phyloP scores from a whole-genome alignment of 192 early-diverging fungal genomes.

The Dimargaris xerosporica region DNA sequence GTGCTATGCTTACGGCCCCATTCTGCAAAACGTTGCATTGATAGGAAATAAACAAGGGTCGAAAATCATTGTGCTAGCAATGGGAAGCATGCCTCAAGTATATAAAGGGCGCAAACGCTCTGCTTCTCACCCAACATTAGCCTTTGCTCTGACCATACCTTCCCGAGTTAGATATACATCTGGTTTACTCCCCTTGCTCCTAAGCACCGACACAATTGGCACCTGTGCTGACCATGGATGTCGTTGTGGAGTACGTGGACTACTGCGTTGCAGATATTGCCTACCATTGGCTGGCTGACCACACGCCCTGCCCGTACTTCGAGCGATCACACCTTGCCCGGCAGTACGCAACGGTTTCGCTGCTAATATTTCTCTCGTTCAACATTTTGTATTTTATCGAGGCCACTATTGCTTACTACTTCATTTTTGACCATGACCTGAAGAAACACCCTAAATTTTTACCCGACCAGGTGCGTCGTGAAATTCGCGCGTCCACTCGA shows the following conservation, averaged over 20 bases:
- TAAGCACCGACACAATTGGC: no score
- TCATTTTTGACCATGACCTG: constrained; percentile 75
- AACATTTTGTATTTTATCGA: constrained; percentile 67
- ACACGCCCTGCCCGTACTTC: constrained; percentile 23
- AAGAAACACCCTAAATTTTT: constrained; percentile 89
- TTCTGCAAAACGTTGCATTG: no score
- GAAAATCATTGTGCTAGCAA: no score
- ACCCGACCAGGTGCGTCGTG: constrained; percentile 68
- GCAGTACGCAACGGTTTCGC: constrained; percentile 52
- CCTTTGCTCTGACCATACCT: no score
- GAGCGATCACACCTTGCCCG: constrained; percentile 50
- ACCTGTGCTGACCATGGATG: constrained; percentile 34
- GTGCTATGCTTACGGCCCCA: no score
- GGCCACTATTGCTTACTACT: constrained; percentile 59
- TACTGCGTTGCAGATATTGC: constrained; percentile 41
- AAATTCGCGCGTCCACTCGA: constrained; percentile 61
- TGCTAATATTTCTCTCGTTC: constrained; percentile 54
- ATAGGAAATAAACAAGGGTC: no score
- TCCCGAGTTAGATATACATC: no score
- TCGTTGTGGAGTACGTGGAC: constrained; percentile 44
- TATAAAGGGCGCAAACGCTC: no score
- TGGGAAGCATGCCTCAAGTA: no score
- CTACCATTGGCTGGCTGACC: constrained; percentile 34
- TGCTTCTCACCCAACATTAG: no score
- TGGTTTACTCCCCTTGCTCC: no score